Evolutionary conservation across 768 basidiomycete genomes (phyloP), one percentile per base, ranked within the genome.

Genomic region (Rubroboletus satanas): DNA sequence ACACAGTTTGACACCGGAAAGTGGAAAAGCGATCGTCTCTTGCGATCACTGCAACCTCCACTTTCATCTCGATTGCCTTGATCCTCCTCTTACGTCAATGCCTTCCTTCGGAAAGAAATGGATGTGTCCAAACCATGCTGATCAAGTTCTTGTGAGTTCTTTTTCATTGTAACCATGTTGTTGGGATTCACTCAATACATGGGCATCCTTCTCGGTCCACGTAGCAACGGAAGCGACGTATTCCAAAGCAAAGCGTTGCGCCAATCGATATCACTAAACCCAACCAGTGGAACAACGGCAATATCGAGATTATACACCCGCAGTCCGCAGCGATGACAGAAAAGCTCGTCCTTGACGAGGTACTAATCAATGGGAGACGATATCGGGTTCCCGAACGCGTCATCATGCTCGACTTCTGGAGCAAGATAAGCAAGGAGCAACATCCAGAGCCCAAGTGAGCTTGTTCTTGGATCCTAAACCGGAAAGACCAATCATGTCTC

Each of bases 121-220:
- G 95, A 97, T 96, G 94, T 99, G 97, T 71, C 97, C 97, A 8
- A 93, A 96, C 65, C 97, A 99, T 67, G 86, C 84, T n/a, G 94
- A 97, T 60, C 83, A 85, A 54, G 79, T 86, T 50, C 70, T 90
- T 56, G 95, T 96, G 67, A 72, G 92, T 76, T 48, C 35, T 45
- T 39, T 31, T 44, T 52, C 43, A 50, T 28, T 8, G 41, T 51
- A 48, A 36, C 33, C n/a, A 39, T 29, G 31, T 26, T 26, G 15
- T 36, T 12, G 17, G 51, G 35, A 15, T 45, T 52, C 15, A 43
- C 44, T 60, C 28, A 46, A 49, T 14, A 33, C 31, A 32, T 10
- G 43, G 33, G 14, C n/a, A 46, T 35, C 39, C 28, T 56, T 54
- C 52, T 62, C 48, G 44, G 44, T 54, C 52, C 41, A 62, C 54